Evolutionary conservation across 495 filamentous ascomycete genomes (phyloP).

Genomic region (Penicillium crystallinum): DNA sequence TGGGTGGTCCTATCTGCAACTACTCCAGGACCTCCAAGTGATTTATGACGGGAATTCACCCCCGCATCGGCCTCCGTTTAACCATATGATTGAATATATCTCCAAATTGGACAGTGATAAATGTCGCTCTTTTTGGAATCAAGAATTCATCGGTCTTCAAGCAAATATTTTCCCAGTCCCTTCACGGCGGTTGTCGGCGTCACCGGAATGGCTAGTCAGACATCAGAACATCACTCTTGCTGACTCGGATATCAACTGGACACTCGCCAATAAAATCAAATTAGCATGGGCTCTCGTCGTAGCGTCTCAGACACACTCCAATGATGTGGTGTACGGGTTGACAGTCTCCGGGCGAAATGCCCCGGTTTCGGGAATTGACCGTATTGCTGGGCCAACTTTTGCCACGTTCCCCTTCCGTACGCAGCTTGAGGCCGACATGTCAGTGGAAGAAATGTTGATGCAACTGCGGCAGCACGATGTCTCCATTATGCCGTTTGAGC

Average conservation of each 20-base stretch:
- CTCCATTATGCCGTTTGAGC: background rate
- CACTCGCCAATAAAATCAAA: background rate
- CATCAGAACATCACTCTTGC: background rate
- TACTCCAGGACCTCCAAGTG: background rate
- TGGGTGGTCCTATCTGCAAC: conserved; percentile 1
- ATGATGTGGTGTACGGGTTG: background rate
- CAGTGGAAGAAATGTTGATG: background rate
- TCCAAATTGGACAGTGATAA: background rate
- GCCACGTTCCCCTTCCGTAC: background rate
- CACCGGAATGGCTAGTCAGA: background rate
- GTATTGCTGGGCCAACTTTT: background rate
- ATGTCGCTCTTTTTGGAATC: background rate
- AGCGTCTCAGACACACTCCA: background rate
- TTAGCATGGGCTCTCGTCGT: background rate
- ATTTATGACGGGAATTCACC: background rate
- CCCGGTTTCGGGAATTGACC: background rate
- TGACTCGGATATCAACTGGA: background rate
- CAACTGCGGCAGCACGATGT: background rate
- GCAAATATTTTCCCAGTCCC: background rate
- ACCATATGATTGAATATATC: background rate
- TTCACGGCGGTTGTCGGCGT: background rate
- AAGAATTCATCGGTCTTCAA: background rate
- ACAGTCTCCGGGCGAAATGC: background rate
- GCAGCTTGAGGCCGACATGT: background rate
- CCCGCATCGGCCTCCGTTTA: background rate